These are phyloP conservation scores for Amanita thiersii DNA, from an alignment of 768 basidiomycete genomes.

Conservation along the genomic window DNA sequence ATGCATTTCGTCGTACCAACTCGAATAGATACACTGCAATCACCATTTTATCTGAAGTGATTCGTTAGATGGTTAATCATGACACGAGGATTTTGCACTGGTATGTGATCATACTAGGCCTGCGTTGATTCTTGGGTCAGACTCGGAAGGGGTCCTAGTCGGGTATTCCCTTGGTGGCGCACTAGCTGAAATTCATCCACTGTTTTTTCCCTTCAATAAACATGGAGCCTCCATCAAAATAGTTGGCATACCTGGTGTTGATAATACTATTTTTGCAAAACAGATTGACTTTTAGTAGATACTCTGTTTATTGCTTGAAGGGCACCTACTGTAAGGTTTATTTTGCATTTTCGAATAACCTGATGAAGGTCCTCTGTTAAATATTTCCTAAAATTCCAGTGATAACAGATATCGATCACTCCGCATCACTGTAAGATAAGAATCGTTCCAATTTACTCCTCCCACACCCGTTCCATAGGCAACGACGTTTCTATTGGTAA, in stretches of 20 bases:
- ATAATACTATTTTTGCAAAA: conserved; percentile 40
- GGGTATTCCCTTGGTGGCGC: conserved; percentile 49
- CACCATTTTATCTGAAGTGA: conserved; percentile 35
- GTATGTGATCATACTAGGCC: conserved; percentile 22
- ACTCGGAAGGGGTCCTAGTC: conserved; percentile 16
- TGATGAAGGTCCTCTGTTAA: too few relatives aligned
- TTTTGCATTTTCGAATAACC: conserved; percentile 41
- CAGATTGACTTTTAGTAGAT: conserved; percentile 27
- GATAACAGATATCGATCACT: too few relatives aligned
- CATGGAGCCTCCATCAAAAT: conserved; percentile 33
- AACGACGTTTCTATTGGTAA: too few relatives aligned
- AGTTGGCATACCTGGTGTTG: conserved; percentile 45
- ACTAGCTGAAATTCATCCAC: conserved; percentile 40
- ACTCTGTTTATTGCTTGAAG: conserved; percentile 2
- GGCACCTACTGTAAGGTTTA: conserved; percentile 29
- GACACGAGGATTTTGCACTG: conserved; percentile 32
- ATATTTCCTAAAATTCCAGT: too few relatives aligned
- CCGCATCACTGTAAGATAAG: too few relatives aligned
- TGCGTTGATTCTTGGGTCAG: conserved; percentile 6
- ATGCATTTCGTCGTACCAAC: conserved; percentile 42
- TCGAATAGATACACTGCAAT: conserved; percentile 36
- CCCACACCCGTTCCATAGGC: too few relatives aligned
- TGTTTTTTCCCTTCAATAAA: conserved; percentile 41
- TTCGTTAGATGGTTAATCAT: conserved; percentile 26
- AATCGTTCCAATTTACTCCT: too few relatives aligned